Evolutionary conservation across 805 yeast species (phyloP).

Genomic region (Komagataella pastoris): DNA sequence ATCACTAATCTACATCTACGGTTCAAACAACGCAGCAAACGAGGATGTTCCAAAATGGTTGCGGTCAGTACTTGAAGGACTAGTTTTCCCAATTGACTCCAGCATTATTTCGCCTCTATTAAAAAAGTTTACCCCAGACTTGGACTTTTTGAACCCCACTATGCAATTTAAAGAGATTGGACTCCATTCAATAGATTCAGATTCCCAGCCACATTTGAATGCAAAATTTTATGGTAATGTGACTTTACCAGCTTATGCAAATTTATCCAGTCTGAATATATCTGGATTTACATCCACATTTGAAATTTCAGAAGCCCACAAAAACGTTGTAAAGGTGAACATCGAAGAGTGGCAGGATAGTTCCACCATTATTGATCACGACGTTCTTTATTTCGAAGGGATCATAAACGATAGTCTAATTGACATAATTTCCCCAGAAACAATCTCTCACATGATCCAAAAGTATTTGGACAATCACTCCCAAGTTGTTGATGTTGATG

Average conservation of each 20-base stretch:
- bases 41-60: neutral
- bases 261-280: neutral
- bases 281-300: neutral
- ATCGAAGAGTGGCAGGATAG: neutral
- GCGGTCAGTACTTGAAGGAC: neutral
- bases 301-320: neutral
- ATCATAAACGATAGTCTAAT: neutral
- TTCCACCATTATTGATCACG: neutral
- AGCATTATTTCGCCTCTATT: neutral
- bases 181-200: neutral
- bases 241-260: neutral
- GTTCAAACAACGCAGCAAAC: neutral
- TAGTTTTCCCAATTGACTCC: neutral
- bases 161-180: neutral
- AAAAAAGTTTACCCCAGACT: neutral
- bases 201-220: neutral
- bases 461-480: conserved; percentile 1
- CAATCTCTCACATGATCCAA: neutral
- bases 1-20: neutral
- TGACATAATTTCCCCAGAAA: neutral
- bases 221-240: neutral
- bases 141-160: neutral
- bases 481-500: neutral
- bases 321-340: neutral
- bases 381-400: neutral